Evolutionary conservation across 2,329 filamentous ascomycete genomes (phyloP).

Genomic region (Aquanectria penicillioides): DNA sequence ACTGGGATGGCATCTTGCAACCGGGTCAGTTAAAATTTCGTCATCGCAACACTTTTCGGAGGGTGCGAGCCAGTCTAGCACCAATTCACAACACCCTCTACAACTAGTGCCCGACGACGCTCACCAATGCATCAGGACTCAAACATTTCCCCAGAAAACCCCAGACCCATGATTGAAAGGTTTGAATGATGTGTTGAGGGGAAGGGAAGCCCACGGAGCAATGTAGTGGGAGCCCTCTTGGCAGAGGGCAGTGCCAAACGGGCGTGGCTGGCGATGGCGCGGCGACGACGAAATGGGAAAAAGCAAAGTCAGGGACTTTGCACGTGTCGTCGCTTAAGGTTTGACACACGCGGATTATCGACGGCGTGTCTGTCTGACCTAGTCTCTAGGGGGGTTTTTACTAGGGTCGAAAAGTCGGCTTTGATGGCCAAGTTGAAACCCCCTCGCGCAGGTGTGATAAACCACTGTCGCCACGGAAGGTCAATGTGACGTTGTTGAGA

Average conservation of each 20-base stretch:
- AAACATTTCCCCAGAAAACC: neutral
- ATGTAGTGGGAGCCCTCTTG: constrained; percentile 17
- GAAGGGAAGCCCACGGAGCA: neutral
- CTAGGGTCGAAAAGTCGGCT: constrained; percentile 8
- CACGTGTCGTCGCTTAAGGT: constrained; percentile 42
- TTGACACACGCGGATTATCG: constrained; percentile 34
- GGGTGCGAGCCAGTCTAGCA: neutral
- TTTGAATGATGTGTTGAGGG: neutral
- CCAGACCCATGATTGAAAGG: too few species aligned
- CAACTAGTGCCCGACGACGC: too few species aligned
- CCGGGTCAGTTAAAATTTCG: too few species aligned
- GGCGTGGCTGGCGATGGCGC: constrained; percentile 34
- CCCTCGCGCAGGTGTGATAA: neutral
- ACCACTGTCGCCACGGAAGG: neutral
- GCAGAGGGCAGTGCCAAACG: constrained; percentile 28
- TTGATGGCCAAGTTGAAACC: neutral
- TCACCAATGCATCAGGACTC: neutral
- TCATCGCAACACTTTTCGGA: constrained; percentile 4
- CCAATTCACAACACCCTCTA: neutral
- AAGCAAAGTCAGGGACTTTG: constrained; percentile 35
- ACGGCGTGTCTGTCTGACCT: constrained; percentile 28
- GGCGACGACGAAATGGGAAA: constrained; percentile 29
- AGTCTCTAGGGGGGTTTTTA: constrained; percentile 29
- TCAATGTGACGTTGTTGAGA: constrained; percentile 1
- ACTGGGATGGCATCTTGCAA: neutral